Base-by-base conservation (phyloP, 2,329 filamentous ascomycete species). In the Chaetomium olivaceum region DNA sequence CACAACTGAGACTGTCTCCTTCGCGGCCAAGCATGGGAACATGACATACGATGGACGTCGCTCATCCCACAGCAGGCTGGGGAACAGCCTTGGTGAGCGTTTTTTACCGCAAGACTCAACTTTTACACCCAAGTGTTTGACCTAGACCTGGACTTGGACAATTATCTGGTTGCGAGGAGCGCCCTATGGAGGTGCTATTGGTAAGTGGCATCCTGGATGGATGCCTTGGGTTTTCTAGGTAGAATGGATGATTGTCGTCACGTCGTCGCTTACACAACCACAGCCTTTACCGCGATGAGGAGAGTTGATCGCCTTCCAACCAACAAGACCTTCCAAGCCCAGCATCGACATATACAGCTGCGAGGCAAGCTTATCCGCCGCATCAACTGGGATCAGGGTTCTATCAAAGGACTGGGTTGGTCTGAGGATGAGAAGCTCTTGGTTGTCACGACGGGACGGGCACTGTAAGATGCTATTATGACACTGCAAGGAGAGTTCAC, bases 71-170 rank as follows among this genome's bases (percentile, higher is more conserved):
- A 73, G 91, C 92, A 73, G 92, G 94, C 78, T 99, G 95, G 95
- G 95, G 93, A 97, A 82, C 91, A 87, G 78, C 88, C 88, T 98
- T 71, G 95, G 92, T 76, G 91, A 96, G 79, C 90, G 88, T 74
- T 98, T 98, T 96, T 83, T 99, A 98, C 81, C 91, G 94, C 77
- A 97, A 96, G 82, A 89, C 91, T 64, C 91, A 94, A 78, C 87
- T 97, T 97, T 67, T 99, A 98, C 82, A 93, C 93, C 67, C 91
- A 89, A 71, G 87, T 98, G 70, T 99, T 98, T 77, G 93, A 97
- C 79, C 87, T 91, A 75, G 93, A 97, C 76, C 83, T 97, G 68
- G 93, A 99, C 80, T 86, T 99, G 71, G 93, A 97, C 82, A 96
- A 95, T 81, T 96, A 96, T 81, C 85, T 94, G 74, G 89, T 97